phyloP scores from a whole-genome alignment of 2,329 filamentous ascomycete species.

The Chaetomiaceae sp. region DNA sequence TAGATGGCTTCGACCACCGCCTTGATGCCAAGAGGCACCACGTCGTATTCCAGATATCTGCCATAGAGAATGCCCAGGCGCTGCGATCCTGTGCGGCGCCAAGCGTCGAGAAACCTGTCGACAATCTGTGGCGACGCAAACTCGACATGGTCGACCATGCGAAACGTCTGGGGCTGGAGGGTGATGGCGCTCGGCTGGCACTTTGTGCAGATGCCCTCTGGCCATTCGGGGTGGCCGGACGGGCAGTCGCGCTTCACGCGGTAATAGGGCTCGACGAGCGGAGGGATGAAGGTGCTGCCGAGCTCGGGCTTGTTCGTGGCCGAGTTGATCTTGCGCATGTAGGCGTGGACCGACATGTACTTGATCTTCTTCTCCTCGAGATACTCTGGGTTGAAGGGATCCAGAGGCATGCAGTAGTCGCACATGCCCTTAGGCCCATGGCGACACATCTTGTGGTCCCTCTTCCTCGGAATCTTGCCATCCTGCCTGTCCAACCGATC shows the following conservation, averaged over 20 bases:
- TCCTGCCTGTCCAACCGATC: slow-evolving; percentile 79
- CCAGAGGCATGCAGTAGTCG: slow-evolving; percentile 95
- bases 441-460: slow-evolving; percentile 82
- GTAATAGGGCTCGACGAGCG: slow-evolving; percentile 87
- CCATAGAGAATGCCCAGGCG: slow-evolving; percentile 89
- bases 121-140: slow-evolving; percentile 82
- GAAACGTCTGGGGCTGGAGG: slow-evolving; percentile 85
- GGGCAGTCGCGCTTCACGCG: slow-evolving; percentile 86
- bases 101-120: slow-evolving; percentile 86
- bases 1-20: slow-evolving; percentile 96
- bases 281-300: slow-evolving; percentile 92
- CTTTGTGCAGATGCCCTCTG: slow-evolving; percentile 95
- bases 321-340: slow-evolving; percentile 91
- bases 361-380: slow-evolving; percentile 97
- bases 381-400: slow-evolving; percentile 87
- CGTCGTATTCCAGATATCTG: slow-evolving; percentile 81
- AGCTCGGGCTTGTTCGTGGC: slow-evolving; percentile 94
- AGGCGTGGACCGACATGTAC: slow-evolving; percentile 91
- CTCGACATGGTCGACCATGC: slow-evolving; percentile 98
- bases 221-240: slow-evolving; percentile 88
- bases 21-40: slow-evolving; percentile 91
- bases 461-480: slow-evolving; percentile 78
- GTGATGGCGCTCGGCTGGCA: slow-evolving; percentile 97
- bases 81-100: slow-evolving; percentile 80
- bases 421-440: slow-evolving; percentile 98